Base-by-base conservation (phyloP, 805 yeast genomes). In the Cyberlindnera misumaiensis region DNA sequence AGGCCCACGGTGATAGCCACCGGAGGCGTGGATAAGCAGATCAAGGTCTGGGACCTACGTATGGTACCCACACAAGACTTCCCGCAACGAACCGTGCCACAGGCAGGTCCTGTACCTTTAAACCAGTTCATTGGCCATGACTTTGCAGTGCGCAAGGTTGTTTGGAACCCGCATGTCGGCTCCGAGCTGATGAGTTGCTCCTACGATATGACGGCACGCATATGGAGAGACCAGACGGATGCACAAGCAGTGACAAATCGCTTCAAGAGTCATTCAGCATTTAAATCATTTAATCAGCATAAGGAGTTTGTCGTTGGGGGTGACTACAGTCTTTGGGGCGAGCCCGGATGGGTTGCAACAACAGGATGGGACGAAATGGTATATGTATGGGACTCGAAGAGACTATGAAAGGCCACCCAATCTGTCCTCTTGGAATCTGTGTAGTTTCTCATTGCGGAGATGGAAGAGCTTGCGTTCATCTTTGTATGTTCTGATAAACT, bases 321-420 rank as follows among this genome's bases (percentile, higher is more conserved):
- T 46, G 97, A 93, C 64, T 93, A 96, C 84, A 82, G 95, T 47
- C 61, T 93, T 36, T 90, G 97, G 97, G 98, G 97, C 3, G 80
- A 79, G 49, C 94, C 93, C 2, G 97, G 97, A 1, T 89, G 93
- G 88, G 88, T 83, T 13, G 95, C 93, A 9, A 80, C 96, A 12
- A 81, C 89, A 0, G 96, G 96, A 2, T 90, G 96, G 96, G 98
- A 90, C 64, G 95, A 90, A 55, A 87, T 86, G 83, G 80, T 88
- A 6, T 81, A 83, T 55, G 73, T 93, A 7, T 93, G 95, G 95
- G 88, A 83, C 49, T 75, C 84, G 1, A 72, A 75, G 50, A 53
- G 73, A 38, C 28, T 67, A 9, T 53, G 26, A 33, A 12, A 39
- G n/a, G 4, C 57, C 58, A 28, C 49, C 51, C 1, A 56, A 40